A percentile compares a stretch with the other conserved stretches of the same genome.
Conservation (phyloP, 345 rosid genomes). For the Euphorbia peplus region DNA sequence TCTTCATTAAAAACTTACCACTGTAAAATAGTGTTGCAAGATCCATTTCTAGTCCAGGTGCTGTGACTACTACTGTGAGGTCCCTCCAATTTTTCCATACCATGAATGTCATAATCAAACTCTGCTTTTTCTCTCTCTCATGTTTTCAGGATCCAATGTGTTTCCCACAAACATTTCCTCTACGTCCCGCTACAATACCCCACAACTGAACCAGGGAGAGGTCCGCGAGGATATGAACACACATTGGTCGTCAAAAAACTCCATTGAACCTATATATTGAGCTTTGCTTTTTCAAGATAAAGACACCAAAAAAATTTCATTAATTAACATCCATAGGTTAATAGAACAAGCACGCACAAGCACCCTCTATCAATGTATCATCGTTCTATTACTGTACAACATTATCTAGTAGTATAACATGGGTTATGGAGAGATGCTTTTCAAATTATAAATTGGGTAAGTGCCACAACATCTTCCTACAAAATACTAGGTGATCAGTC, state of each 20-base stretch:
- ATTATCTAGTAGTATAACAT: constrained; percentile 22
- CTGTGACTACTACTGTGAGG: constrained; percentile 23
- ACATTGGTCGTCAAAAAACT: too few species aligned
- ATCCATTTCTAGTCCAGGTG: constrained; percentile 22
- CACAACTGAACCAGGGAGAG: too few species aligned
- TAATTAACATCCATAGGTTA: too few species aligned
- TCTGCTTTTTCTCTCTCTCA: background rate
- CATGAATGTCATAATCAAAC: constrained; percentile 15
- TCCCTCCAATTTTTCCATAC: constrained; percentile 21
- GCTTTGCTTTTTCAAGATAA: too few species aligned
- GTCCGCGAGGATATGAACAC: background rate
- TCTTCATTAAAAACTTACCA: constrained; percentile 18
- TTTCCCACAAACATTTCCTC: constrained; percentile 17
- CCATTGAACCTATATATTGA: too few species aligned
- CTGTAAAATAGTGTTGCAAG: constrained; percentile 1
- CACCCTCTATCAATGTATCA: too few species aligned
- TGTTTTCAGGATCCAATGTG: constrained; percentile 6
- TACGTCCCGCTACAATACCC: too few species aligned
- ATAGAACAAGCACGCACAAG: too few species aligned
- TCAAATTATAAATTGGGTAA: constrained; percentile 3
- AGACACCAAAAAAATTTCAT: too few species aligned
- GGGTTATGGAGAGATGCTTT: background rate
- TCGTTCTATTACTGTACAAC: too few species aligned
- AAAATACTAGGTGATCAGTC: constrained; percentile 3
- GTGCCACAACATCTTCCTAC: background rate